phyloP scores from a whole-genome alignment of 441 rosid genomes.

The Eugenia klotzschiana region DNA sequence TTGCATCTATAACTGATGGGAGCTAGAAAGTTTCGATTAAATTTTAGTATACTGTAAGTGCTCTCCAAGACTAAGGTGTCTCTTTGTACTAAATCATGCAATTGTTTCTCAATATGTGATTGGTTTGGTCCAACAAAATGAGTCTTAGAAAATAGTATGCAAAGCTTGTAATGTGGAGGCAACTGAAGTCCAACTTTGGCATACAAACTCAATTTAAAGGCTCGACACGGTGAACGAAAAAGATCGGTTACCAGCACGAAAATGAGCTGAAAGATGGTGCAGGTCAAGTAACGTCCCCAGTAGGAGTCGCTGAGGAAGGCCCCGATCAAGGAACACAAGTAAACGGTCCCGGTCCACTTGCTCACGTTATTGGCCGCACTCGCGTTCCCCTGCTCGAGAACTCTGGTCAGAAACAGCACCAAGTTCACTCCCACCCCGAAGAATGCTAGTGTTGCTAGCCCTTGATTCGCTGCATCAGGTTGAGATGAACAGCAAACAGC shows the following conservation, averaged over 20 bases:
- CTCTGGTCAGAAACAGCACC: constrained; percentile 1
- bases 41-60: background rate
- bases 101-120: too few species aligned
- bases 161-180: background rate
- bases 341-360: background rate
- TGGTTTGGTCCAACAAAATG: too few species aligned
- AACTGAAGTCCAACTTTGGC: background rate
- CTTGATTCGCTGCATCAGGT: constrained; percentile 1
- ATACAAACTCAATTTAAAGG: background rate
- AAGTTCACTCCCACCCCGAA: constrained; percentile 1
- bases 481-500: background rate
- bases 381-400: background rate
- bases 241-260: background rate
- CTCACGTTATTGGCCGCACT: background rate
- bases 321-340: background rate
- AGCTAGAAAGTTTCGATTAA: background rate
- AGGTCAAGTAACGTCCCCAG: constrained; percentile 3
- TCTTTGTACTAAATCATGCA: background rate
- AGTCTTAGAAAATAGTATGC: too few species aligned
- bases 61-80: background rate
- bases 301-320: constrained; percentile 6
- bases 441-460: background rate
- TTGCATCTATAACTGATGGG: background rate
- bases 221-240: background rate
- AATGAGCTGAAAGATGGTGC: constrained; percentile 1